These are phyloP conservation scores for Russula vinacea DNA, from an alignment of 768 basidiomycete genomes.

Conservation along the genomic window DNA sequence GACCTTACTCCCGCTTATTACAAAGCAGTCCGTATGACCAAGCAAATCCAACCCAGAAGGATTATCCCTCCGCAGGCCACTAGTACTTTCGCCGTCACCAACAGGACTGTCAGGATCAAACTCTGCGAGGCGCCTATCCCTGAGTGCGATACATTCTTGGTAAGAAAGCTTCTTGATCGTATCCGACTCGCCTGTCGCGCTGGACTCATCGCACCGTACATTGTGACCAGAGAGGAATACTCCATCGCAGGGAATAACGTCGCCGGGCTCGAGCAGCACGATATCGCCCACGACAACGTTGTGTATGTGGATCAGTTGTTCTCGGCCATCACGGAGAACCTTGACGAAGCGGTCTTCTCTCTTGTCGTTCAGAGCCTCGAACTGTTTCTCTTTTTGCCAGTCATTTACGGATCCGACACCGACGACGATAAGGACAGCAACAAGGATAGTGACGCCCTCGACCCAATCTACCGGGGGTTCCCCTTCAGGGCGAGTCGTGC, in stretches of 20 bases:
- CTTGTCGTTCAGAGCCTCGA: constrained; percentile 86
- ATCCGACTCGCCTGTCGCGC: constrained; percentile 95
- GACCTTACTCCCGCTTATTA: constrained; percentile 89
- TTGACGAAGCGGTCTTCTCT: constrained; percentile 93
- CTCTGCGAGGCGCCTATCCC: constrained; percentile 34
- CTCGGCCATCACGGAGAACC: constrained; percentile 43
- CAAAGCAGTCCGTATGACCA: constrained; percentile 83
- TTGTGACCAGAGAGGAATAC: constrained; percentile 91
- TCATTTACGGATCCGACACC: constrained; percentile 94
- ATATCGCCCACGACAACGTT: constrained; percentile 94
- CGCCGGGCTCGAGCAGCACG: constrained; percentile 88
- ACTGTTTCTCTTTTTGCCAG: constrained; percentile 98
- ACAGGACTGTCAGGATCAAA: constrained; percentile 6
- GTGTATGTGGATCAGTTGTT: constrained; percentile 42
- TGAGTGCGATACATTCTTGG: constrained; percentile 61
- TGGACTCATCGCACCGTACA: constrained; percentile 93
- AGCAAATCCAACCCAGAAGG: constrained; percentile 33
- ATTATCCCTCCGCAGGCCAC: constrained; percentile 29
- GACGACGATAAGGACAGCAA: constrained; percentile 74
- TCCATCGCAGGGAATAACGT: constrained; percentile 94
- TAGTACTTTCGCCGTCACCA: constrained; percentile 31
- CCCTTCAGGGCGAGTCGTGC: constrained; percentile 52
- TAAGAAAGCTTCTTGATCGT: constrained; percentile 86
- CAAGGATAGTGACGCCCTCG: constrained; percentile 82
- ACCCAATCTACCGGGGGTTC: constrained; percentile 94